A percentile compares a stretch with the other conserved stretches of the same genome.
Conservation (phyloP, 805 yeast genomes). For the Nakazawaea ishiwadae region DNA sequence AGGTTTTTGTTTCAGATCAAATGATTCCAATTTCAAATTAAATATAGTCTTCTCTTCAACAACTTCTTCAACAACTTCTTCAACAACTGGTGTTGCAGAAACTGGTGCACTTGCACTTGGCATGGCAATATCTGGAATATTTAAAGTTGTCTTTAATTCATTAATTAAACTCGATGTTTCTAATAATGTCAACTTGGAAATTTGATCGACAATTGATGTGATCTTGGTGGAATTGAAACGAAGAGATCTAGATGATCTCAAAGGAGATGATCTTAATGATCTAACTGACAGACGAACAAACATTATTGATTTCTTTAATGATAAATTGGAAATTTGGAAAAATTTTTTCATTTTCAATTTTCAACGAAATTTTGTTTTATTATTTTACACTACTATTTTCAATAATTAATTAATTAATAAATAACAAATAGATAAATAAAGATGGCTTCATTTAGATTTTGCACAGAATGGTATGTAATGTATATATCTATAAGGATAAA, state of each 20-base stretch:
- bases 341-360: neutral
- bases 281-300: conserved; percentile 17
- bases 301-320: neutral
- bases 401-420: no score
- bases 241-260: neutral
- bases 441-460: conserved; percentile 93
- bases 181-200: conserved; percentile 82
- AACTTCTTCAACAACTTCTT: conserved; percentile 68
- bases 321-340: neutral
- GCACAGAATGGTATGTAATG: conserved; percentile 66
- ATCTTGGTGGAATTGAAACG: conserved; percentile 67
- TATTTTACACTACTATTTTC: neutral
- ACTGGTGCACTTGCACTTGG: conserved; percentile 68
- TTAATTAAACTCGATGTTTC: conserved; percentile 87
- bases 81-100: conserved; percentile 56
- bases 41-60: conserved; percentile 91
- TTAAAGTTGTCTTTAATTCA: conserved; percentile 75
- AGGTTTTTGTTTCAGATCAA: conserved; percentile 93
- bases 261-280: conserved; percentile 22
- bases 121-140: conserved; percentile 90
- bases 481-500: neutral
- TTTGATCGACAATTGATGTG: conserved; percentile 80
- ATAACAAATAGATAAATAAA: neutral
- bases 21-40: conserved; percentile 85
- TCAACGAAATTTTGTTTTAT: conserved; percentile 3